Evolutionary conservation across 1,284 basidiomycete species (phyloP), one percentile per base, ranked within the genome.

Genomic region (Trametes sp.): DNA sequence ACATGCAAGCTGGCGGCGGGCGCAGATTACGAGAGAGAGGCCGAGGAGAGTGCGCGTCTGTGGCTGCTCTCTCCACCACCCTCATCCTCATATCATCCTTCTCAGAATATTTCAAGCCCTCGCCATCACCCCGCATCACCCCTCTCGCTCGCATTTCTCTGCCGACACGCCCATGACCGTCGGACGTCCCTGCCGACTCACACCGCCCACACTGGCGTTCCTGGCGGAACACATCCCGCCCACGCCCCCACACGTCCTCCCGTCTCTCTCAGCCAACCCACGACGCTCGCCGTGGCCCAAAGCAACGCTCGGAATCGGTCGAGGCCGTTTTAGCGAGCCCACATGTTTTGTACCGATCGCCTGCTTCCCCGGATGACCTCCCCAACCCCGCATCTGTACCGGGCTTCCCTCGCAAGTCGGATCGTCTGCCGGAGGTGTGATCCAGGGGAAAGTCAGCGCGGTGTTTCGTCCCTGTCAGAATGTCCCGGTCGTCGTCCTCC

Each of bases 41-140:
- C 52, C 35, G 29, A 49, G 14, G n/a, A 44, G 23, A 46, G 29
- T 28, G 19, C 42, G 24, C 14, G 26, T n/a, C 19, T 33, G 54
- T 29, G 44, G 16, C 44, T 28, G 44, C 58, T 28, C 44, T 36
- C 49, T 49, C 26, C 55, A 35, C 36, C 4, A 33, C 58, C 54
- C 51, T 57, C 36, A 29, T 56, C 46, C 51, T 57, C 61, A 54
- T 48, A 49, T 60, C 57, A 31, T 59, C 54, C 54, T 42, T 60
- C 57, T 19, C 38, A 41, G 5, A 5, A 11, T 11, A 6, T n/a
- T 41, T n/a, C 38, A 19, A 19, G 16, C 38, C 38, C 38, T 19
- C 38, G 38, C 38, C 38, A 41, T 64, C 58, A 50, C 44, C 57
- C 48, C 16, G 42, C 65, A 66, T 67, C 65, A 67, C 50, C 53